These are phyloP conservation scores for Gymnopus androsaceus DNA, from an alignment of 1,284 basidiomycete genomes.

Conservation along the genomic window DNA sequence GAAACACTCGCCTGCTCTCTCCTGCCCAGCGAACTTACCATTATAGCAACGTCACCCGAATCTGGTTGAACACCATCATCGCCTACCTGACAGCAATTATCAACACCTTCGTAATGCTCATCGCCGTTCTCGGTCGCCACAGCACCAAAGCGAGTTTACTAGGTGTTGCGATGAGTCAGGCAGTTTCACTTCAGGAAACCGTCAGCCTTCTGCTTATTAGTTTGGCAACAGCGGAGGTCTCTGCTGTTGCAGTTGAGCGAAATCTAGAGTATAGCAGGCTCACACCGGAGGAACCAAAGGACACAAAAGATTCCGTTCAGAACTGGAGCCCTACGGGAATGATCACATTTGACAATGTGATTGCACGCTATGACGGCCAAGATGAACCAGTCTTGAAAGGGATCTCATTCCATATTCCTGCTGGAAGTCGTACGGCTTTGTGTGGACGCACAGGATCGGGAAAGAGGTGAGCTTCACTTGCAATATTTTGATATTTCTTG, in stretches of 20 bases:
- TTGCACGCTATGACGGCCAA: background rate
- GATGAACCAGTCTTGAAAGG: background rate
- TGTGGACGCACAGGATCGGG: conserved; percentile 4
- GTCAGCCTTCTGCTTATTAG: background rate
- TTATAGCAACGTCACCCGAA: background rate
- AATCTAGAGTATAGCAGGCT: background rate
- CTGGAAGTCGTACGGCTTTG: background rate
- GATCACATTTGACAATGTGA: background rate
- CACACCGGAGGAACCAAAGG: background rate
- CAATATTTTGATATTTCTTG: background rate
- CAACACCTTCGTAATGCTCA: conserved; percentile 1
- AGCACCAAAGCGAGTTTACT: conserved; percentile 1
- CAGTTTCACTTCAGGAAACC: conserved; percentile 2
- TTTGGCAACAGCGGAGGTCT: background rate
- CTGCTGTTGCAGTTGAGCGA: conserved; percentile 1
- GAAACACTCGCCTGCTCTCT: background rate
- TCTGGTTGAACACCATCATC: background rate
- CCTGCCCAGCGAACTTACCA: background rate
- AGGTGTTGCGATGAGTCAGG: conserved; percentile 4
- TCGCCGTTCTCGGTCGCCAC: background rate
- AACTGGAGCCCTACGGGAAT: background rate
- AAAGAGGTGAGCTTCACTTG: background rate
- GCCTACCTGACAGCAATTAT: background rate
- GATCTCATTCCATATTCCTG: background rate
- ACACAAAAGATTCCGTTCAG: background rate